Evolutionary conservation across 805 yeast species (phyloP).

Genomic region (Hanseniaspora lachancei): DNA sequence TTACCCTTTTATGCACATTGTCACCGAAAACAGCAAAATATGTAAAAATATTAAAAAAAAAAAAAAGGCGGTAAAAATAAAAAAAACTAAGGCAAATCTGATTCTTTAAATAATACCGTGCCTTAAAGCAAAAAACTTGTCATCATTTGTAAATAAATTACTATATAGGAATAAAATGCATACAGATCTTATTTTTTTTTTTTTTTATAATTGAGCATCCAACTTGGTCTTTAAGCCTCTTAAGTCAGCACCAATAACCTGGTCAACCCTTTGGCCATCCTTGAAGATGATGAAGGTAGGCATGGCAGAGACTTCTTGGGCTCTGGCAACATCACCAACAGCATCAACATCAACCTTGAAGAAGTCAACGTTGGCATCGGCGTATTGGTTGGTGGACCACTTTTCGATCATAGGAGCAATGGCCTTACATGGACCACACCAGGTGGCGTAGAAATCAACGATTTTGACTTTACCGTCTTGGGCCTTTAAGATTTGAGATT

Average conservation of each 20-base stretch:
- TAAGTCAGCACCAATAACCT: constrained; percentile 51
- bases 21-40: not conserved
- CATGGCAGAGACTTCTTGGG: constrained; percentile 57
- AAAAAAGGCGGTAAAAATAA: too few relatives aligned
- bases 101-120: too few relatives aligned
- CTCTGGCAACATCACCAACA: constrained; percentile 44
- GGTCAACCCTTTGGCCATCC: constrained; percentile 43
- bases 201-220: constrained; percentile 3
- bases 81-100: too few relatives aligned
- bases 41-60: too few relatives aligned
- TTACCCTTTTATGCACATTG: not conserved
- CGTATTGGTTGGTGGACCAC: constrained; percentile 23
- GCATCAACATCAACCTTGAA: constrained; percentile 62
- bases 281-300: constrained; percentile 58
- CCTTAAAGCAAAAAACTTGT: too few relatives aligned
- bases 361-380: constrained; percentile 37
- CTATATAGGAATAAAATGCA: not conserved
- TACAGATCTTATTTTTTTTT: too few relatives aligned
- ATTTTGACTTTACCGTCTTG: constrained; percentile 31
- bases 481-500: constrained; percentile 12
- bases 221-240: constrained; percentile 21
- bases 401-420: constrained; percentile 45
- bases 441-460: constrained; percentile 56
- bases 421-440: constrained; percentile 77
- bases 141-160: too few relatives aligned